phyloP scores from a whole-genome alignment of 1,284 basidiomycete species.

The Apiotrichum sp. region DNA sequence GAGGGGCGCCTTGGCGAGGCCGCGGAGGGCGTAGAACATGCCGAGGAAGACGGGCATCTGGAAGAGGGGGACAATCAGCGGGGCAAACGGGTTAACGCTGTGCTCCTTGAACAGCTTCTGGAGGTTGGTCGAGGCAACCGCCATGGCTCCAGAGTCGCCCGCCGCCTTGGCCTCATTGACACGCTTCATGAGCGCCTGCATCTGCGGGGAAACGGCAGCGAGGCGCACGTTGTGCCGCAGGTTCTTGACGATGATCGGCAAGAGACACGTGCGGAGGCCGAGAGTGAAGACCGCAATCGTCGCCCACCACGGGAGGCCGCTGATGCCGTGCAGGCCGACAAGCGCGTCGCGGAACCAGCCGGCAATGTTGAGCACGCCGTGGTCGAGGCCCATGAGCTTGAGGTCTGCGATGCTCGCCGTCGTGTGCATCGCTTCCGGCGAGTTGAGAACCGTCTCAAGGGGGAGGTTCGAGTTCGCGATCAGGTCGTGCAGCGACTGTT shows the following conservation, averaged over 20 bases:
- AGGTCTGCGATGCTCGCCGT: constrained; percentile 69
- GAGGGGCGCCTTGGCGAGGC: constrained; percentile 65
- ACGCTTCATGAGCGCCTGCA: constrained; percentile 56
- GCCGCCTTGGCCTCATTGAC: constrained; percentile 49
- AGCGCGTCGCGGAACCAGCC: constrained; percentile 61
- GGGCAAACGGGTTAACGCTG: constrained; percentile 59
- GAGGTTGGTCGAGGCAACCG: constrained; percentile 56
- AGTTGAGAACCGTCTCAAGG: constrained; percentile 39
- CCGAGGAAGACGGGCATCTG: constrained; percentile 77
- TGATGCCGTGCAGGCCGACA: constrained; percentile 66
- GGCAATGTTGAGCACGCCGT: constrained; percentile 53
- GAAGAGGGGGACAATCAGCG: constrained; percentile 58
- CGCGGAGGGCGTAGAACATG: constrained; percentile 76
- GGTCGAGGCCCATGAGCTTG: constrained; percentile 63
- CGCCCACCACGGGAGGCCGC: constrained; percentile 78
- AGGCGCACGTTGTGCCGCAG: constrained; percentile 66
- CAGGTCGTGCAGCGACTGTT: constrained; percentile 41
- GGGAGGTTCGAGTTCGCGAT: constrained; percentile 34
- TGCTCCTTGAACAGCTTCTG: constrained; percentile 62
- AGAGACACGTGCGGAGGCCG: constrained; percentile 60
- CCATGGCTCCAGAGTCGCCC: constrained; percentile 56
- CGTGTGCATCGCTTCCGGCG: constrained; percentile 44
- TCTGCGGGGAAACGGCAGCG: constrained; percentile 58
- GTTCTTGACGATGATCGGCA: constrained; percentile 64
- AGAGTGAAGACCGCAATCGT: constrained; percentile 69